phyloP scores from a whole-genome alignment of 1,139 yeast species.

The Hemisphaericaspora xylofermentans region DNA sequence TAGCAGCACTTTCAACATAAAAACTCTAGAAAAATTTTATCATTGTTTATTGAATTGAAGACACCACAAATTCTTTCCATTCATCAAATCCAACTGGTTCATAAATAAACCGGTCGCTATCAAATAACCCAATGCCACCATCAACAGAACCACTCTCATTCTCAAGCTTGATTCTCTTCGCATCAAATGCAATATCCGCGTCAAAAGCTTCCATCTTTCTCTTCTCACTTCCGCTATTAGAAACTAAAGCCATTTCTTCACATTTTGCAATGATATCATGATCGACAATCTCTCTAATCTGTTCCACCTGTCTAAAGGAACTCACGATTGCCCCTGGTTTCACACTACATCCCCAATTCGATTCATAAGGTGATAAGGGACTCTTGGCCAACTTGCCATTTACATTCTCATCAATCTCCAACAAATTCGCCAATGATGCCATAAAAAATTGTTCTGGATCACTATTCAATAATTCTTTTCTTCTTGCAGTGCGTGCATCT shows the following conservation, averaged over 20 bases:
- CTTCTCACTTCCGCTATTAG: slow-evolving; percentile 15
- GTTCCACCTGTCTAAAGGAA: slow-evolving; percentile 47
- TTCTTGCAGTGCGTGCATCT: slow-evolving; percentile 38
- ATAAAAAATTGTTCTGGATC: slow-evolving; percentile 53
- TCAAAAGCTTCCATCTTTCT: slow-evolving; percentile 32
- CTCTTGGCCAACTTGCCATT: slow-evolving; percentile 27
- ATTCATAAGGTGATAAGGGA: slow-evolving; percentile 34
- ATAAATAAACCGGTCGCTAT: slow-evolving; percentile 25
- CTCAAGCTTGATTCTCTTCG: slow-evolving; percentile 23
- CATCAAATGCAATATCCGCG: slow-evolving; percentile 36
- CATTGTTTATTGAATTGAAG: slow-evolving; percentile 9
- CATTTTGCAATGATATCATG: slow-evolving; percentile 34
- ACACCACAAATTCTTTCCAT: slow-evolving; percentile 30
- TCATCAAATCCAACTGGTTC: slow-evolving; percentile 40
- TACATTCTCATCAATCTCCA: slow-evolving; percentile 45
- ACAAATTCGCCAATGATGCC: slow-evolving; percentile 50
- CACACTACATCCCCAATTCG: slow-evolving; percentile 46
- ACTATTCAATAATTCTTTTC: slow-evolving; percentile 46
- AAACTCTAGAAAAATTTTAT: background rate
- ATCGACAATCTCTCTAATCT: slow-evolving; percentile 31
- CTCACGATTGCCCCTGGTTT: slow-evolving; percentile 46
- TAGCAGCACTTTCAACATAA: background rate
- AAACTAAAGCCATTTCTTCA: slow-evolving; percentile 14
- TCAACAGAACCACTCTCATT: background rate
- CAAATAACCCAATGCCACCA: slow-evolving; percentile 12